A percentile compares a stretch with the other conserved stretches of the same genome.
Conservation (phyloP, 1,139 yeast species). For the Suhomyces kunorum region DNA sequence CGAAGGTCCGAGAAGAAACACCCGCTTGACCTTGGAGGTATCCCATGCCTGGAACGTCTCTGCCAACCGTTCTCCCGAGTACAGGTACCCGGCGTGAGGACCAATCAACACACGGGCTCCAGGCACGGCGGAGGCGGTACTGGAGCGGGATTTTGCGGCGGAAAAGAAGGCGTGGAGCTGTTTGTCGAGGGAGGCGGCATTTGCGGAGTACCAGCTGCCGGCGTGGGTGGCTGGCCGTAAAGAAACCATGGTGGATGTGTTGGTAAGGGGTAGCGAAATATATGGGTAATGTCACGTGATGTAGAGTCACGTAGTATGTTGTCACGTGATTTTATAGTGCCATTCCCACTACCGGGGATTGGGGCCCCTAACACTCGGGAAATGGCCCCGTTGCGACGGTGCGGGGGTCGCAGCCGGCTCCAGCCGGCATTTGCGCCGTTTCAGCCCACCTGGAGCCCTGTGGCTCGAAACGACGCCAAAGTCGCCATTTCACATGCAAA, state of each 20-base stretch:
- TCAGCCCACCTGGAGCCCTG: no score
- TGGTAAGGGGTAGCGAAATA: slow-evolving; percentile 4
- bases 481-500: neutral
- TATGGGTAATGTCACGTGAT: neutral
- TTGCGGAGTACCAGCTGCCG: slow-evolving; percentile 80
- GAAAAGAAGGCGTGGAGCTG: slow-evolving; percentile 52
- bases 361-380: no score
- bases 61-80: slow-evolving; percentile 77
- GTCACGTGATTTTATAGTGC: no score
- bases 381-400: no score
- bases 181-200: slow-evolving; percentile 38
- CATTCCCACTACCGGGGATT: no score
- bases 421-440: no score
- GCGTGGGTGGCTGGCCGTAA: slow-evolving; percentile 77
- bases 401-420: no score
- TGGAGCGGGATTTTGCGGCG: slow-evolving; percentile 20
- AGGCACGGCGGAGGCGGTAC: slow-evolving; percentile 22
- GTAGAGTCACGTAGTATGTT: slow-evolving; percentile 3
- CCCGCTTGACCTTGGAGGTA: slow-evolving; percentile 52
- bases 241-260: slow-evolving; percentile 21
- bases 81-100: slow-evolving; percentile 90
- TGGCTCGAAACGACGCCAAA: no score
- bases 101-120: slow-evolving; percentile 67
- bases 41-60: slow-evolving; percentile 78
- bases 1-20: slow-evolving; percentile 88